A percentile compares a stretch with the other conserved stretches of the same genome.
Conservation (phyloP, 805 yeast species). For the Millerozyma acaciae region DNA sequence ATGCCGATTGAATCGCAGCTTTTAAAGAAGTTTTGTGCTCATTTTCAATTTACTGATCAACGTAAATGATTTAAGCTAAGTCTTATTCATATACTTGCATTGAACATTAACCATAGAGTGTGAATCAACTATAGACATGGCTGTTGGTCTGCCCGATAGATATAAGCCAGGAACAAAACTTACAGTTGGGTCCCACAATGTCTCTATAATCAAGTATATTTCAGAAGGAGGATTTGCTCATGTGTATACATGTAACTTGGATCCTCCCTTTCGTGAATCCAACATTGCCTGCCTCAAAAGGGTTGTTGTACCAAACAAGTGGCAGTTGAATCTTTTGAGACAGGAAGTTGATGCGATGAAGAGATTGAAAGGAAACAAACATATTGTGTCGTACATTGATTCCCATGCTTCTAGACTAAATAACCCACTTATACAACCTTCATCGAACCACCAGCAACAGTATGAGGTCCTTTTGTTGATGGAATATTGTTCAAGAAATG, state of each 20-base stretch:
- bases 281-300: conserved; percentile 80
- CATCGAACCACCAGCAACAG: conserved; percentile 36
- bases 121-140: too few species aligned
- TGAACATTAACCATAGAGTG: too few species aligned
- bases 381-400: conserved; percentile 87
- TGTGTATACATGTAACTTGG: conserved; percentile 75
- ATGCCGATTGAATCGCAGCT: too few species aligned
- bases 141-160: conserved; percentile 37
- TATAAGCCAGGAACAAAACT: conserved; percentile 73
- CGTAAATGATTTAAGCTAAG: too few species aligned
- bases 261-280: conserved; percentile 48
- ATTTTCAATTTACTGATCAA: too few species aligned
- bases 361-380: conserved; percentile 69
- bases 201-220: conserved; percentile 63
- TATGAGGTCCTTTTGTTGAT: conserved; percentile 76
- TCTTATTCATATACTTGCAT: too few species aligned
- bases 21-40: conserved; percentile 1
- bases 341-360: conserved; percentile 99
- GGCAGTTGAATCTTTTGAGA: conserved; percentile 72
- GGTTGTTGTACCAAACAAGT: conserved; percentile 92
- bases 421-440: conserved; percentile 5
- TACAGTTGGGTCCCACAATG: conserved; percentile 80
- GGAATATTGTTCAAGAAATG: conserved; percentile 76
- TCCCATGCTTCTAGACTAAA: conserved; percentile 83
- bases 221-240: conserved; percentile 96